These are phyloP conservation scores for Pseudopithomyces chartarum DNA, from an alignment of 2,329 filamentous ascomycete genomes.

Conservation along the genomic window DNA sequence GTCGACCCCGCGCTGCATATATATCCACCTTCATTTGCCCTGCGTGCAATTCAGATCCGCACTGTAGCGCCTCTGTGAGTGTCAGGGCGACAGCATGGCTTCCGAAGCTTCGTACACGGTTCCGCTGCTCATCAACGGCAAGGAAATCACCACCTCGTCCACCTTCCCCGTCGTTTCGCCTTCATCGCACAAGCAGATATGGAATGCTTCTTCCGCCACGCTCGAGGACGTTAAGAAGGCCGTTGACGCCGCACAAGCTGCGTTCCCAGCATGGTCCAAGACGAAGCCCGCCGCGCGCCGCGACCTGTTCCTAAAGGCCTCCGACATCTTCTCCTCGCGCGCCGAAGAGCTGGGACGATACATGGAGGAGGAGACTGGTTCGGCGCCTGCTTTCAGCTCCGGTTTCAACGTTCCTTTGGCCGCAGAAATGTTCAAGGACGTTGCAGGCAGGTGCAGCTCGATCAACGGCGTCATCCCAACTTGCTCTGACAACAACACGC, in stretches of 20 bases:
- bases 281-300: slow-evolving; percentile 66
- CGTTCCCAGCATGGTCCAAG: slow-evolving; percentile 72
- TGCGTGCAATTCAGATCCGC: background rate
- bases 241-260: slow-evolving; percentile 64
- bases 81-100: slow-evolving; percentile 8
- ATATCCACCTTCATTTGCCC: background rate
- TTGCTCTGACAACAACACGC: slow-evolving; percentile 55
- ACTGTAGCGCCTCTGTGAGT: background rate
- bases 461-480: slow-evolving; percentile 57
- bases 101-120: slow-evolving; percentile 38
- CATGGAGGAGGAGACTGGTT: slow-evolving; percentile 64
- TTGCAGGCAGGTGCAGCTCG: slow-evolving; percentile 55
- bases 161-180: slow-evolving; percentile 65
- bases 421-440: slow-evolving; percentile 55
- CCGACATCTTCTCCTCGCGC: slow-evolving; percentile 65
- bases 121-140: slow-evolving; percentile 56
- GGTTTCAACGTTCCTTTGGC: slow-evolving; percentile 49
- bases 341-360: slow-evolving; percentile 65
- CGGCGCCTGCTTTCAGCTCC: slow-evolving; percentile 43
- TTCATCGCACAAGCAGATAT: slow-evolving; percentile 55
- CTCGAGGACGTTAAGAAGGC: slow-evolving; percentile 62
- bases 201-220: slow-evolving; percentile 63
- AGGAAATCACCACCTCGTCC: slow-evolving; percentile 53
- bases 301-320: slow-evolving; percentile 72
- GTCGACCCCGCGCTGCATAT: background rate